These are phyloP conservation scores for Phialophora verrucosa DNA, from an alignment of 2,329 filamentous ascomycete genomes.

Conservation along the genomic window DNA sequence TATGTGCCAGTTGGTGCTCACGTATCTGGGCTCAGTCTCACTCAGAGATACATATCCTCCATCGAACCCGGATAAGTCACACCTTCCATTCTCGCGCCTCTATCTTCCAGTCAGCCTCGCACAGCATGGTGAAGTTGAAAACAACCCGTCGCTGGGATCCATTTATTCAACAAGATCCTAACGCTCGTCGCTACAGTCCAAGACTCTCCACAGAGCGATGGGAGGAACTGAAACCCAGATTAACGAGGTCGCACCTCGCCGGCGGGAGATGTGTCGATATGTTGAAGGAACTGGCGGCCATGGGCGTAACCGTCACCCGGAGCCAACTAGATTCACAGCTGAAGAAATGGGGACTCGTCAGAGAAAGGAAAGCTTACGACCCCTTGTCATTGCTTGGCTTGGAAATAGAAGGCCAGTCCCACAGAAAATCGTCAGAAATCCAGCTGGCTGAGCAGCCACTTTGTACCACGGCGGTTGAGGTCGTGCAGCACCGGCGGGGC, in stretches of 20 bases:
- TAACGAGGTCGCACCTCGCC: background rate
- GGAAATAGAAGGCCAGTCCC: background rate
- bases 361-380: background rate
- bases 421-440: too few species aligned
- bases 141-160: too few species aligned
- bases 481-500: too few species aligned
- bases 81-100: too few species aligned
- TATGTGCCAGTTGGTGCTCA: too few species aligned
- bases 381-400: background rate
- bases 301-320: background rate
- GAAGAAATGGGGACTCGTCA: slow-evolving; percentile 2
- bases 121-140: background rate
- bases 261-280: background rate
- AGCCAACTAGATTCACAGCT: background rate
- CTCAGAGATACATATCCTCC: too few species aligned
- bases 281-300: slow-evolving; percentile 1
- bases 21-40: too few species aligned
- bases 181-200: background rate
- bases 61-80: too few species aligned
- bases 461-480: too few species aligned
- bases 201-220: background rate
- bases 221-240: background rate
- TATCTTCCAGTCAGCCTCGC: too few species aligned
- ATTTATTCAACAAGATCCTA: background rate
- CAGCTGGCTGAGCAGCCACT: too few species aligned